Base-by-base conservation (phyloP, 768 basidiomycete genomes). In the Russula sp. region DNA sequence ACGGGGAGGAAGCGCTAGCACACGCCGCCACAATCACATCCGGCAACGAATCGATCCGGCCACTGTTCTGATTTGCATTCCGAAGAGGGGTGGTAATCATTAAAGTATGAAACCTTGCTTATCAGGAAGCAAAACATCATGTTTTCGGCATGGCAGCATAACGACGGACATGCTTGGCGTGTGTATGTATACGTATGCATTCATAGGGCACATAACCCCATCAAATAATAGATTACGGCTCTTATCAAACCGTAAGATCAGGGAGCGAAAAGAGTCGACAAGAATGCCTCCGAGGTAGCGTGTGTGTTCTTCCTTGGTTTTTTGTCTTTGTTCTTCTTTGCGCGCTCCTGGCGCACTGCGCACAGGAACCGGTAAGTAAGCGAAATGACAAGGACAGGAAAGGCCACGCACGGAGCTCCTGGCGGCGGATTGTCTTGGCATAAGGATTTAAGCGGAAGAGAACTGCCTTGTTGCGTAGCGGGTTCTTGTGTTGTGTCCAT, bases 401-500 rank as follows among this genome's bases (percentile, higher is more conserved):
- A 49, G 50, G 32, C 20, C 27, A 89, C 90, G 62, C 74, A 93
- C 90, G 82, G 68, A 96, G 77, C 74, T 96, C 93, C 72, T 94
- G 89, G 70, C 89, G 81, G 75, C 92, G 89, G 71, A 94, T 77
- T 50, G 89, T 89, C 85, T 96, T 96, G 71, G 95, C 96, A 78
- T 98, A 98, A 57, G 96, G 96, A 83, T 98, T 98, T 78, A 98
- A 84, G 71, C 94, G 89, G 92, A 94, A 95, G 74, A 95, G 86
- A 70, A 95, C 79, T 55, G 84, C 89, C 82, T 90, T 94, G 87
- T 97, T 97, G 78, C 84, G 76, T 71, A 97, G 84, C 57, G 95
- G 94, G 82, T 97, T 98, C 89, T 98, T 98, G 90, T 94, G 94
- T 81, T 98, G 95, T 67, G 94, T 91, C 91, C 91, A 94, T 64